Evolutionary conservation across 2,329 filamentous ascomycete species (phyloP), one percentile per base, ranked within the genome.

Genomic region (Sporothrix curviconia): DNA sequence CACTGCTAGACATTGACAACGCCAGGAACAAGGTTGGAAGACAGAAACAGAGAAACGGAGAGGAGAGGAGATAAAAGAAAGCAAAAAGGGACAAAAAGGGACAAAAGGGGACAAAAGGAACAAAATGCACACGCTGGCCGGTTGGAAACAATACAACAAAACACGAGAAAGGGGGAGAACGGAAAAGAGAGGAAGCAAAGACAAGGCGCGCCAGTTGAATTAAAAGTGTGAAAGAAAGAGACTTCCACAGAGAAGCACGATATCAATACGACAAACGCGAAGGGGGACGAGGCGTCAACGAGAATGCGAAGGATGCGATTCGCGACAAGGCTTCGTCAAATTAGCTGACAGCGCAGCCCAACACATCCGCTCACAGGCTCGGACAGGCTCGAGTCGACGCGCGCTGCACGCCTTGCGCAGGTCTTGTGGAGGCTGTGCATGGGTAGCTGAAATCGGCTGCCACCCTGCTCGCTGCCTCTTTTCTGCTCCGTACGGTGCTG

Each of bases 381-480:
- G 28, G 11, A 32, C 28, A 32, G 28, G 22, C 7, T 39, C 19
- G 19, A 19, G 34, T 22, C 19, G 19, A 28, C 12, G 7, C n/a
- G n/a, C 25, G n/a, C 17, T 8, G 24, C 22, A 17, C 25, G 43
- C 43, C 12, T 24, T 24, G 15, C 9, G 22, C 22, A 28, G 34
- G 51, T 25, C 37, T 43, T 43, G 37, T 34, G 24, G 51, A 43
- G 51, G 51, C 51, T 34, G 51, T 43, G 37, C 34, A 51, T 17
- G 14, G n/a, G 19, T 34, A 40, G 49, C 49, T 52, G 34, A 37
- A 36, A 8, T 7, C 6, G 28, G 28, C 28, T 32, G 28, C 6
- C 28, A n/a, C n/a, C n/a, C n/a, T n/a, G n/a, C n/a, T n/a, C n/a
- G n/a, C n/a, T n/a, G n/a, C n/a, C n/a, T n/a, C n/a, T n/a, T n/a